phyloP scores from a whole-genome alignment of 139 green algal genomes.

The Nannochloris sp. region DNA sequence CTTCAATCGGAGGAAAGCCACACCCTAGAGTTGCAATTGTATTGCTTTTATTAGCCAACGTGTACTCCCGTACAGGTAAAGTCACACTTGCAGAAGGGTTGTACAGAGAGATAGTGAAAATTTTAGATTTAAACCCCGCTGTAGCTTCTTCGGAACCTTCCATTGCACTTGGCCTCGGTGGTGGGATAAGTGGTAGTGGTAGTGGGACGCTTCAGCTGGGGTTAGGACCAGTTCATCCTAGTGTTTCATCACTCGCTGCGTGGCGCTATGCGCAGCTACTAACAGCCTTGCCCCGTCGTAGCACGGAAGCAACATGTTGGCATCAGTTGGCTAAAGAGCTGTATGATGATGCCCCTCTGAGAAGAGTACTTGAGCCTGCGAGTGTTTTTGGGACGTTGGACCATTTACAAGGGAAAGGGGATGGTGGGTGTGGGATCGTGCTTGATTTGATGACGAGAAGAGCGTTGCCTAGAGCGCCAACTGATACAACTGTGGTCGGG shows the following conservation, averaged over 20 bases:
- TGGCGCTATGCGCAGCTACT: slow-evolving; percentile 75
- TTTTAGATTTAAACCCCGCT: slow-evolving; percentile 20
- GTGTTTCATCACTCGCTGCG: slow-evolving; percentile 36
- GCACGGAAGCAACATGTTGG: slow-evolving; percentile 25
- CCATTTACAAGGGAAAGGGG: slow-evolving; percentile 12
- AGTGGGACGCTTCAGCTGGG: neutral
- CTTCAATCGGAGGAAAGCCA: neutral
- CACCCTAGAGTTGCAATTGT: slow-evolving; percentile 41
- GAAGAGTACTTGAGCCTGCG: slow-evolving; percentile 2
- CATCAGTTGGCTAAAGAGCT: slow-evolving; percentile 9
- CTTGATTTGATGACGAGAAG: slow-evolving; percentile 25
- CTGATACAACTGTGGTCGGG: neutral
- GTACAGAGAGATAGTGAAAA: slow-evolving; percentile 42
- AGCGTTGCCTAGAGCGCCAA: slow-evolving; percentile 9
- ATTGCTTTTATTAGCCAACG: slow-evolving; percentile 48
- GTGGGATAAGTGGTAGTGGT: neutral
- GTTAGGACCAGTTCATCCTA: slow-evolving; percentile 39
- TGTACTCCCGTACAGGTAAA: slow-evolving; percentile 54
- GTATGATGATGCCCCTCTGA: slow-evolving; percentile 13
- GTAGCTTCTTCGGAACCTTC: neutral
- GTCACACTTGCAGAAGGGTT: slow-evolving; percentile 72
- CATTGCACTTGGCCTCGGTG: neutral
- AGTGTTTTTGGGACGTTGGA: slow-evolving; percentile 20
- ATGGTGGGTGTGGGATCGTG: slow-evolving; percentile 14
- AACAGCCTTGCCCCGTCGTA: slow-evolving; percentile 52